Conservation (phyloP, 495 filamentous ascomycete genomes). For the Chaetomium cochliodes region DNA sequence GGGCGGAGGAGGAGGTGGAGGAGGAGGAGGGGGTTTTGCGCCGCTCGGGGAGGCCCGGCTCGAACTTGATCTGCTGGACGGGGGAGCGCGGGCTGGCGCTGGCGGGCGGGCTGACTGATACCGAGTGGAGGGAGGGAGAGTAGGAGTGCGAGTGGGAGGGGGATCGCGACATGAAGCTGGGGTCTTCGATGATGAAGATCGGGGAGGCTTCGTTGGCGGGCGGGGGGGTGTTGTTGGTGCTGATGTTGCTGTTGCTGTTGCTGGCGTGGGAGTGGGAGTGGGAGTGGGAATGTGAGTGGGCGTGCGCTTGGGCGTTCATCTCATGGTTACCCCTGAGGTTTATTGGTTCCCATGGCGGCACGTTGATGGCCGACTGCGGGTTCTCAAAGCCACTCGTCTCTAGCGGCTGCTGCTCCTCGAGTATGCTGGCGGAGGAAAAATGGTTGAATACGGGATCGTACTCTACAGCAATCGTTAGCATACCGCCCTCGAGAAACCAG, state of each 20-base stretch:
- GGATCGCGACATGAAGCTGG: conserved; percentile 33
- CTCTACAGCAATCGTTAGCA: conserved; percentile 19
- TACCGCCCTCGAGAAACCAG: neutral
- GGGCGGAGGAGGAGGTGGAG: conserved; percentile 6
- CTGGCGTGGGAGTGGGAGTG: neutral
- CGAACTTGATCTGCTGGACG: conserved; percentile 32
- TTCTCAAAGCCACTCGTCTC: conserved; percentile 34
- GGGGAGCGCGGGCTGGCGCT: conserved; percentile 37
- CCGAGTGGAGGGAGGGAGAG: conserved; percentile 20
- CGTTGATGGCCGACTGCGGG: conserved; percentile 35
- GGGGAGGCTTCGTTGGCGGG: conserved; percentile 29
- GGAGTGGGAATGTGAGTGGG: neutral
- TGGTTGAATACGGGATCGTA: conserved; percentile 19
- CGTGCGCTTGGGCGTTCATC: neutral
- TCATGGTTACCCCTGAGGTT: conserved; percentile 31
- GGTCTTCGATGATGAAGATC: conserved; percentile 40
- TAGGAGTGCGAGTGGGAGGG: conserved; percentile 34
- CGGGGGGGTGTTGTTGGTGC: neutral
- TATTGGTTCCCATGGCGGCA: conserved; percentile 42
- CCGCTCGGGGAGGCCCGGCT: conserved; percentile 13
- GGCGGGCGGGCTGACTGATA: conserved; percentile 30
- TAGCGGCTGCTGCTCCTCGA: conserved; percentile 26
- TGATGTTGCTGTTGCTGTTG: neutral
- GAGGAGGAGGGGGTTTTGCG: conserved; percentile 9
- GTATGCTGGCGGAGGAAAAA: conserved; percentile 8